Evolutionary conservation across 2,329 filamentous ascomycete genomes (phyloP).

Genomic region (Penicillium sp.): DNA sequence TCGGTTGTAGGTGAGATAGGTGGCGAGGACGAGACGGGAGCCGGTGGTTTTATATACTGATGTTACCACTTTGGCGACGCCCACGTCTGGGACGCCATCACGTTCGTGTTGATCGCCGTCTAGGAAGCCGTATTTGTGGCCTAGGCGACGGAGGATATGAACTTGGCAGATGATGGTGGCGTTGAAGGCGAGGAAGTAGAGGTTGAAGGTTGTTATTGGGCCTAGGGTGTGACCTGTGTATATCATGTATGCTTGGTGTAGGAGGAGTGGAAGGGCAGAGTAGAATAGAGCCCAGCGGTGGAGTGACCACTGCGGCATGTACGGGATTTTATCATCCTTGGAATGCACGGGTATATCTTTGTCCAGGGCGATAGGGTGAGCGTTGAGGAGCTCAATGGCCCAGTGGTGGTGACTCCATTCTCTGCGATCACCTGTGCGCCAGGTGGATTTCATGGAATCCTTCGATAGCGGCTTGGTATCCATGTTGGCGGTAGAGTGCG

Average conservation of each 20-base stretch:
- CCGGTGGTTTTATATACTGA: constrained; percentile 36
- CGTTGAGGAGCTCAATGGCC: constrained; percentile 25
- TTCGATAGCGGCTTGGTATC: constrained; percentile 23
- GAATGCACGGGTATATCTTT: constrained; percentile 36
- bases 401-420: constrained; percentile 27
- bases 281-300: constrained; percentile 43
- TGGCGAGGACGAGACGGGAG: constrained; percentile 32
- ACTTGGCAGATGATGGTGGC: constrained; percentile 38
- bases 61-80: constrained; percentile 31
- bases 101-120: constrained; percentile 24
- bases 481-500: constrained; percentile 10
- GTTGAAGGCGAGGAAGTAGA: constrained; percentile 42
- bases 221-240: constrained; percentile 30
- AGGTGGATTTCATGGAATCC: constrained; percentile 33
- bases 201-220: constrained; percentile 31
- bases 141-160: constrained; percentile 21
- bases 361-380: constrained; percentile 23
- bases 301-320: constrained; percentile 34
- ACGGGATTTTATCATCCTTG: constrained; percentile 43
- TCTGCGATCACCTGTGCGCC: constrained; percentile 23
- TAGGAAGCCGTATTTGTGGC: constrained; percentile 20
- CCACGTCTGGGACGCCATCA: constrained; percentile 43
- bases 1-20: constrained; percentile 29
- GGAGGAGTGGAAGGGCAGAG: constrained; percentile 35
- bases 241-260: constrained; percentile 37